Evolutionary conservation across 805 yeast genomes (phyloP), one percentile per base, ranked within the genome.

Genomic region (Clavispora carvajalis): DNA sequence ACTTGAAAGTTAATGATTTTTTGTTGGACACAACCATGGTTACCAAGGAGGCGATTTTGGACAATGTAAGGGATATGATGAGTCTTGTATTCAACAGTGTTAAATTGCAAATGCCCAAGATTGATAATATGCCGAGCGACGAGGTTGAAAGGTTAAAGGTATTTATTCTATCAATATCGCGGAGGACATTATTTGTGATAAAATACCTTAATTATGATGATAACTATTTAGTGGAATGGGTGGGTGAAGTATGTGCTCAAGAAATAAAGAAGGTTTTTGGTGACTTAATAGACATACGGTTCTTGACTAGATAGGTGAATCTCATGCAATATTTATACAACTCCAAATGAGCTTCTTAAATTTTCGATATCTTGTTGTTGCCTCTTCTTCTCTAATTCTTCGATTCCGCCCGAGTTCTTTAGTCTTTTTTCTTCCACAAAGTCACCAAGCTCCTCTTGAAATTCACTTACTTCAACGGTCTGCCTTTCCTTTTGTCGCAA

Each of bases 401-500:
- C 95, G 16, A 89, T 75, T 1, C 98, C 97, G 5, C 97, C 97
- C 15, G 89, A 77, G 47, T 79, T 83, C 55, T 85, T 86, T 43
- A 91, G 69, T 55, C 74, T 84, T 22, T 77, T 73, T 33, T 81
- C 91, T 6, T 73, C 90, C 7, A 91, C 96, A 69, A 88, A 91
- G 16, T 77, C 83, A 2, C 82, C 93, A 6, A 91, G 65, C 57
- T 91, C 98, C 44, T 85, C 89, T 57, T 84, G 86, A 54, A 91
- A 91, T 39, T 81, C 82, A 47, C 79, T 82, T 18, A 65, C 57
- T 34, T 67, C 63, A 45, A 77, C 63, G 47, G 80, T 63, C 43
- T 74, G 81, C 42, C 76, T 74, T 55, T 87, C 95, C 48, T 74
- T 79, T 52, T 79, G 79, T 54, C 97, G 73, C 19, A 88, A 55